Conservation (phyloP, 2,329 filamentous ascomycete species). For the Scolecobasidium constrictum region DNA sequence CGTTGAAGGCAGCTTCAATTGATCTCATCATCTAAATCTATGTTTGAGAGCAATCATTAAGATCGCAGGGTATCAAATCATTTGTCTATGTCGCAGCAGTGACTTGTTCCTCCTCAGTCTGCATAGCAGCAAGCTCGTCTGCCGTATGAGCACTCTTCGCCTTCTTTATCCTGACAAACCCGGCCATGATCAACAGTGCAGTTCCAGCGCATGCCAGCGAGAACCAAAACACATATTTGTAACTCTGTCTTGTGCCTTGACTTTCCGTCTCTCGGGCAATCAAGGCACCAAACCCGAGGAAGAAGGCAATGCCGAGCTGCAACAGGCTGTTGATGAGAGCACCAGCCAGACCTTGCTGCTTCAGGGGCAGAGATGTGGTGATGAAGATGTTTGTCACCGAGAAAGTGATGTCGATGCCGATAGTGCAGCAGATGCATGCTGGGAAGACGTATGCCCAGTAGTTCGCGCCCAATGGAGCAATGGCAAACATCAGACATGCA, state of each 20-base stretch:
- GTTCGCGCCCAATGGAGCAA: conserved; percentile 44
- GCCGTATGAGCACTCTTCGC: conserved; percentile 9
- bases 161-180: conserved; percentile 10
- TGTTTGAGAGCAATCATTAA: too few relatives aligned
- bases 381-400: conserved; percentile 67
- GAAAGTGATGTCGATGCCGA: conserved; percentile 66
- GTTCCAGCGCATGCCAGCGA: conserved; percentile 5
- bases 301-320: conserved; percentile 62
- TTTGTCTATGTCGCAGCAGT: too few relatives aligned
- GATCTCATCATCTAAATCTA: too few relatives aligned
- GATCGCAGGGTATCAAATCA: too few relatives aligned
- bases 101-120: too few relatives aligned
- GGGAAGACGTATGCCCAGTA: conserved; percentile 71
- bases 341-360: conserved; percentile 60
- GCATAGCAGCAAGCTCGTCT: conserved; percentile 7
- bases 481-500: conserved; percentile 50
- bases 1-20: too few relatives aligned
- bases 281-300: conserved; percentile 61
- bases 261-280: conserved; percentile 36
- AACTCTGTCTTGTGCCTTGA: conserved; percentile 39
- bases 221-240: conserved; percentile 25
- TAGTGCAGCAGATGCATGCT: conserved; percentile 53
- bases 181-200: conserved; percentile 7
- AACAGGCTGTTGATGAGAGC: conserved; percentile 60
- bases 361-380: conserved; percentile 56